Conservation (phyloP, 2,329 filamentous ascomycete genomes). For the Aspergillus clavatus region DNA sequence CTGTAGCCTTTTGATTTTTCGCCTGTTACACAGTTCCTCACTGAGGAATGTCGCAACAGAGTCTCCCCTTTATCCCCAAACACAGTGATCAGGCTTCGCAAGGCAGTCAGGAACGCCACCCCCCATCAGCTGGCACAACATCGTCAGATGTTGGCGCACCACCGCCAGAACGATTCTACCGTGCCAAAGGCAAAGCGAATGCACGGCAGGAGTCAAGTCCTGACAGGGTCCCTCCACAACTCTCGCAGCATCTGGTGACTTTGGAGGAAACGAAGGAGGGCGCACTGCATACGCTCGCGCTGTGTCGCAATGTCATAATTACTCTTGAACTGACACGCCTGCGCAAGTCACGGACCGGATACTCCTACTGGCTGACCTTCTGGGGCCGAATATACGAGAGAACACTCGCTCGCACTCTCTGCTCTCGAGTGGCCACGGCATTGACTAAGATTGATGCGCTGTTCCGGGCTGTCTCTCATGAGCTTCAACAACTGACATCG, state of each 20-base stretch:
- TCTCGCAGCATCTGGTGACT: background rate
- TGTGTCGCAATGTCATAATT: conserved; percentile 25
- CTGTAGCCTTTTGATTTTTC: background rate
- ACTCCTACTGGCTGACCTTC: conserved; percentile 25
- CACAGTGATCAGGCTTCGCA: conserved; percentile 1
- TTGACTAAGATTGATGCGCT: conserved; percentile 21
- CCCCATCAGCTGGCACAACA: conserved; percentile 1
- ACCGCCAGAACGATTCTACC: conserved; percentile 12
- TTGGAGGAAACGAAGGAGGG: conserved; percentile 16
- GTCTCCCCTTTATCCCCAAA: conserved; percentile 1
- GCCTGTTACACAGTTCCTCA: background rate
- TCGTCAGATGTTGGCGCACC: conserved; percentile 1
- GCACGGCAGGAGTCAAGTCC: conserved; percentile 1
- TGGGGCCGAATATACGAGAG: conserved; percentile 26
- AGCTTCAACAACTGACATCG: conserved; percentile 22
- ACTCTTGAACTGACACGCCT: conserved; percentile 28
- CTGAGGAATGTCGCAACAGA: conserved; percentile 9
- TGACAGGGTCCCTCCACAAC: background rate
- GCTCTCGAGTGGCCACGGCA: conserved; percentile 11
- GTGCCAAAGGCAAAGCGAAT: conserved; percentile 3
- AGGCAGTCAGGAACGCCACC: background rate
- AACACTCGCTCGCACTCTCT: conserved; percentile 14
- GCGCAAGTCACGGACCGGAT: conserved; percentile 25
- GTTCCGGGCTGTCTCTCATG: conserved; percentile 22
- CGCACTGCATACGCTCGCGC: conserved; percentile 21